These are phyloP conservation scores for Collybia sordida DNA, from an alignment of 768 basidiomycete species.

Conservation along the genomic window DNA sequence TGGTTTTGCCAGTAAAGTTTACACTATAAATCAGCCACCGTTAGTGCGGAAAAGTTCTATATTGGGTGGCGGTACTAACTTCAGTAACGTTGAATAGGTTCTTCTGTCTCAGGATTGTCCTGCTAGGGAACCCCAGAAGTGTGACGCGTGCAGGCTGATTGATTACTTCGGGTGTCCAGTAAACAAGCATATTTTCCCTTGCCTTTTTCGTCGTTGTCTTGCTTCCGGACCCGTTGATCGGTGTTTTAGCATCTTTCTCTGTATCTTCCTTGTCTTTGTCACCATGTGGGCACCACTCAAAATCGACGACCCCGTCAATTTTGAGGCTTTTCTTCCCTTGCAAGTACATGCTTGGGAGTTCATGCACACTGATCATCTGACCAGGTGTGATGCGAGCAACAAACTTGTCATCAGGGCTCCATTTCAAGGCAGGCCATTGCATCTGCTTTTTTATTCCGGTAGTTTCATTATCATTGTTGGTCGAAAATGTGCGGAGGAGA, in stretches of 20 bases:
- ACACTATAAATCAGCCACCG: conserved; percentile 54
- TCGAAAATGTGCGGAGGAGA: conserved; percentile 89
- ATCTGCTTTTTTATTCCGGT: conserved; percentile 71
- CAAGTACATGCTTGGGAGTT: conserved; percentile 90
- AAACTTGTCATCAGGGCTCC: conserved; percentile 96
- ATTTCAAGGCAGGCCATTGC: conserved; percentile 95
- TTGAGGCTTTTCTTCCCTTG: conserved; percentile 97
- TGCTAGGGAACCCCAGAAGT: conserved; percentile 85
- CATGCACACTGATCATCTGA: conserved; percentile 94
- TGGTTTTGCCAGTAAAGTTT: conserved; percentile 99
- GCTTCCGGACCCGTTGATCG: conserved; percentile 25
- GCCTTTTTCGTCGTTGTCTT: conserved; percentile 58
- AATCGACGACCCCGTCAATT: conserved; percentile 96
- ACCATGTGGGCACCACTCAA: conserved; percentile 96
- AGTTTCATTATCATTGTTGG: conserved; percentile 57
- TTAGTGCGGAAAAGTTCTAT: conserved; percentile 4
- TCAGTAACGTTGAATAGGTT: conserved; percentile 98
- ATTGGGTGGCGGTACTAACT: conserved; percentile 45
- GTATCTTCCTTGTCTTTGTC: conserved; percentile 83
- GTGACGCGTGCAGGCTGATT: conserved; percentile 98
- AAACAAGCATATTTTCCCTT: conserved; percentile 91
- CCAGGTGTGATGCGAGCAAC: conserved; percentile 88
- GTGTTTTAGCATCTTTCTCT: conserved; percentile 46
- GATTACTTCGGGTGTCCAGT: conserved; percentile 95
- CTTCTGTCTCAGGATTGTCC: conserved; percentile 85